Evolutionary conservation across 2,329 filamentous ascomycete genomes (phyloP), one percentile per base, ranked within the genome.

Genomic region (Botrytis sinoallii): DNA sequence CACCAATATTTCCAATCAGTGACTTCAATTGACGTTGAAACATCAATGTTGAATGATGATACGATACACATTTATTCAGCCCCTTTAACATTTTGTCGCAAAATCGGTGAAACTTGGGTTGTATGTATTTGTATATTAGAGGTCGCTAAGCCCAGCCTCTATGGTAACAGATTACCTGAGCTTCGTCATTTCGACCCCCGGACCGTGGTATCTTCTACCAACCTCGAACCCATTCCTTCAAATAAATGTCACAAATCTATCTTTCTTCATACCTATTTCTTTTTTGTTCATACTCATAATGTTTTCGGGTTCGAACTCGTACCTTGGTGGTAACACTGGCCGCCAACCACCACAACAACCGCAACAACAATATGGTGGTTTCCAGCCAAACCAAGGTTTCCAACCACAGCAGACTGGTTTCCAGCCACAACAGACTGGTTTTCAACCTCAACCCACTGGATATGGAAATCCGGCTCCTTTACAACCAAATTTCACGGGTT

Each of bases 291-390:
- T 72, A 76, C 73, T 60, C 71, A 81, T 80, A 84, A 98, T 98
- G 95, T 98, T 93, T 85, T 96, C 94, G 78, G 93, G 92, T 82
- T 93, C 93, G 78, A 97, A 93, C 86, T 91, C 93, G 77, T 98
- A 91, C 83, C 85, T 97, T 80, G 94, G 94, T 83, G 92, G 91
- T 84, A 89, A 88, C 83, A 93, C 91, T 82, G 92, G 87, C 85
- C 89, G 92, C 73, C 82, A 84, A 75, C 79, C 82, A 78, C 83
- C 81, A 76, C 82, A 82, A 71, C 70, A 52, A 44, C 79, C 80
- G 57, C 89, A 85, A 32, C 74, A 64, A 55, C 63, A 72, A 46
- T 73, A 72, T 65, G 72, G 72, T 42, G 72, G 57, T 40, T 73
- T 71, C 29, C 67, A 70, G 35, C 66, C 66, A 38, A 71, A 69